Percentiles rank a stretch among this genome's conserved stretches.
Conservation (phyloP, 208 protist genomes). For the Herpetomonas tarakana region DNA sequence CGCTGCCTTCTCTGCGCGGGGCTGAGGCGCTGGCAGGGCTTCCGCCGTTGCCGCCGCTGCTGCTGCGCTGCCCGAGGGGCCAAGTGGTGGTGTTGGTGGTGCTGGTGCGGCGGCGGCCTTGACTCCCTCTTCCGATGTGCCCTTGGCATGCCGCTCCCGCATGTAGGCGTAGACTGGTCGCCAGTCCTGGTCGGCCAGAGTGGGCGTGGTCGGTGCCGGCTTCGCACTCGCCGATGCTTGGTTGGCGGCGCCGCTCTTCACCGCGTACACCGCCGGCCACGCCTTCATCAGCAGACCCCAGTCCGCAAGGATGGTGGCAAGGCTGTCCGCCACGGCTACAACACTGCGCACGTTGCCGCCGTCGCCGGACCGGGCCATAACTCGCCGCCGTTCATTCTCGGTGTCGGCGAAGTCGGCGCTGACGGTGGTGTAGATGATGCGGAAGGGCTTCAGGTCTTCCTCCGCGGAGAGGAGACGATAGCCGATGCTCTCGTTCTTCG, state of each 20-base stretch:
- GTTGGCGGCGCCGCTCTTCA: background rate
- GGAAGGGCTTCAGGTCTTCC: constrained; percentile 23
- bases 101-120: background rate
- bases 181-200: constrained; percentile 7
- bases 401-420: constrained; percentile 29
- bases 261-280: background rate
- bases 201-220: background rate
- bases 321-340: constrained; percentile 20
- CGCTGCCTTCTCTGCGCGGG: background rate
- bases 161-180: constrained; percentile 4
- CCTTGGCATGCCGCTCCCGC: background rate
- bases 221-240: background rate
- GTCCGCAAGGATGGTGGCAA: constrained; percentile 25
- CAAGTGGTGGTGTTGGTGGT: background rate
- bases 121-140: background rate
- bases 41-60: background rate
- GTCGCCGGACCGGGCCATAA: background rate
- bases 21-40: background rate
- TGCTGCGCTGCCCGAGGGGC: background rate
- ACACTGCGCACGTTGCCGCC: constrained; percentile 18
- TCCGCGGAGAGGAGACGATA: constrained; percentile 17
- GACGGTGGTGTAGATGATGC: constrained; percentile 41
- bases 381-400: background rate
- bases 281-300: constrained; percentile 11
- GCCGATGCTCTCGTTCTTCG: constrained; percentile 27